Base-by-base conservation (phyloP, 108 stramenopile genomes). In the Fistulifera pelliculosa region DNA sequence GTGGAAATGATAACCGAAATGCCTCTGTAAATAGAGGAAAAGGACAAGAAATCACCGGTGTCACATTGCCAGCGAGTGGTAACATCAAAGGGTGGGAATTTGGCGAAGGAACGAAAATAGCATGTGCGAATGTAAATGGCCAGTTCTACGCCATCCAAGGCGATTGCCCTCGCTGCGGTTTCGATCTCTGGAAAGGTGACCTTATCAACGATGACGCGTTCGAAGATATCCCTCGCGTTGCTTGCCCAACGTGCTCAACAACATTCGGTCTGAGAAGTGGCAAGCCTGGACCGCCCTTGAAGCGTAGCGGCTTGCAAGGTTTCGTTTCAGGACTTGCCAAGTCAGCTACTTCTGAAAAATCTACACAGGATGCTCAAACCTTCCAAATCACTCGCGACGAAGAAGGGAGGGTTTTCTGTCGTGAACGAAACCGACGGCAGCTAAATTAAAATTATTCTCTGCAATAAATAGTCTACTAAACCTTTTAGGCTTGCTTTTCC, bases 11-110 rank as follows among this genome's bases (percentile, higher is more conserved):
- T 43, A 64, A 64, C 8, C 38, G 47, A 42, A 42, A 25, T 38
- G 38, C 41, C 39, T 28, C 62, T 15, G 31, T 75, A 38, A 83
- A 83, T 55, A 56, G 66, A 31, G 83, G 87, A 6, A 69, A 60
- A 53, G 84, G 88, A 4, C 88, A 90, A 68, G 88, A 90, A 72
- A 90, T 90, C 40, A 90, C 84, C 3, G 88, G 88, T 18, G 88
- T 90, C 0, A 83, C 81, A 3, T 49, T 90, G 39, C 88, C 88
- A 39, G 70, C 75, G 18, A 27, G 71, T 45, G 81, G 80, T 51
- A 58, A 48, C 41, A 57, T 89, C 39, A 77, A 78, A 61, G 87
- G 87, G 23, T 89, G 87, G 87, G 87, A 81, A 55, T 90, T 90
- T 66, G 88, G 88, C 2, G 78, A 73, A 24, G 71, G 69, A 27